Evolutionary conservation across 495 filamentous ascomycete genomes (phyloP), one percentile per base, ranked within the genome.

Genomic region (Trichoderma erinaceum): DNA sequence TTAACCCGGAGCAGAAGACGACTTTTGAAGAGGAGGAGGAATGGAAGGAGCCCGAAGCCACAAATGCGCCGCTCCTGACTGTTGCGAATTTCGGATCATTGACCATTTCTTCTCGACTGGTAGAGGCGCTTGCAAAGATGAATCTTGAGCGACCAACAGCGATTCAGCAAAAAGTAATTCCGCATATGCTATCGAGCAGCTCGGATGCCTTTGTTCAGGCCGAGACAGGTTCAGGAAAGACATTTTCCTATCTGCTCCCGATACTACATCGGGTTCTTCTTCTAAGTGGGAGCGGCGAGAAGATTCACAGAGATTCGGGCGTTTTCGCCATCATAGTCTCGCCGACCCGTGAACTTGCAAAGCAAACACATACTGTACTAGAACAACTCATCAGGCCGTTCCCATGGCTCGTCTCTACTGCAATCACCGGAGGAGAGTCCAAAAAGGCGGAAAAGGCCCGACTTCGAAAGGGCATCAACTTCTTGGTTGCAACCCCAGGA

Each of bases 141-240:
- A 86, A 90, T 65, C 84, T 99, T 74, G 96, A 91, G 74, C 89
- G 92, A 2, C 95, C 95, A 18, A 99, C 95, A 0, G 92, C 90
- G 7, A 97, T 99, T 75, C 95, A 99, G 78, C 95, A 91, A 71
- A 89, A 88, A 63, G 90, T 92, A 0, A 88, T 99, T 58, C 83
- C 89, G 18, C 72, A 73, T 48, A 84, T 90, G 69, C 75, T 99
- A 15, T 46, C 41, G 41, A 77, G 96, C 68, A 90, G 88, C 66
- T 89, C 90, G 56, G 95, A 99, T 81, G 95, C 94, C 18, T 98
- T 97, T 74, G 89, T 99, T 32, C 95, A 97, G 76, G 96, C 96
- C 16, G 90, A 99, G 77, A 99, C 95, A 0, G 95, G 95, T 41
- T 99, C 96, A 0, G 95, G 95, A 74, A 99, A 99, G 78, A 99